Evolutionary conservation across 331 rosid species (phyloP), one percentile per base, ranked within the genome.

Genomic region (Dryas integrifolia): DNA sequence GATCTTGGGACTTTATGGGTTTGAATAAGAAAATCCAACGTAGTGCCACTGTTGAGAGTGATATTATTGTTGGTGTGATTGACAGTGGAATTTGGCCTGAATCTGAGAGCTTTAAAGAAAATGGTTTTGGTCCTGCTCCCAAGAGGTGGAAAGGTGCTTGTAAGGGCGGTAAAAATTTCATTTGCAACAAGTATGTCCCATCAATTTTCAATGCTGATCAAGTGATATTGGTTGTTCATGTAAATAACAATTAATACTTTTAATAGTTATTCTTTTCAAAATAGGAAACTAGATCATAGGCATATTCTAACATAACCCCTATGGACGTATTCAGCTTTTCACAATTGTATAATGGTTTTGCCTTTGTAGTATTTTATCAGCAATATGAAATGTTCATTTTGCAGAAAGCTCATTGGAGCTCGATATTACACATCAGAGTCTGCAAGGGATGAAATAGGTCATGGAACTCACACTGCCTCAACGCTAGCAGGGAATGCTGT

Each of bases 1-100:
- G 87, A 50, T 82, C 87, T 0, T 87, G 91, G 91, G 84, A 87
- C 24, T 84, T 87, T 35, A 30, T 87, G 50, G 85, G 91, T 3
- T 43, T 80, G 8, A 4, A 2, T 1, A 49, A 75, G n/a, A 73
- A 52, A 16, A 35, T 14, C 7, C 38, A 78, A 65, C 10, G 84
- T 73, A 65, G 67, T 5, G 21, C 5, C 4, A 44, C 55, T 0
- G 48, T 41, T 30, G 88, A 84, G 61, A 84, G 84, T 73, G 82
- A 82, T 24, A 14, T 58, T 12, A 65, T 84, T 11, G 39, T 87
- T 39, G 91, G 89, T n/a, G 78, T 79, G 0, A 8, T 82, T 21
- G 89, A 87, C 59, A 53, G 35, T 16, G 92, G 87, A 76, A 76
- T 87, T 18, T 87, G 89, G 83, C 87, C 83, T 2, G 84, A 79